Base-by-base conservation (phyloP, 2,329 filamentous ascomycete species). In the Fusarium secorum region DNA sequence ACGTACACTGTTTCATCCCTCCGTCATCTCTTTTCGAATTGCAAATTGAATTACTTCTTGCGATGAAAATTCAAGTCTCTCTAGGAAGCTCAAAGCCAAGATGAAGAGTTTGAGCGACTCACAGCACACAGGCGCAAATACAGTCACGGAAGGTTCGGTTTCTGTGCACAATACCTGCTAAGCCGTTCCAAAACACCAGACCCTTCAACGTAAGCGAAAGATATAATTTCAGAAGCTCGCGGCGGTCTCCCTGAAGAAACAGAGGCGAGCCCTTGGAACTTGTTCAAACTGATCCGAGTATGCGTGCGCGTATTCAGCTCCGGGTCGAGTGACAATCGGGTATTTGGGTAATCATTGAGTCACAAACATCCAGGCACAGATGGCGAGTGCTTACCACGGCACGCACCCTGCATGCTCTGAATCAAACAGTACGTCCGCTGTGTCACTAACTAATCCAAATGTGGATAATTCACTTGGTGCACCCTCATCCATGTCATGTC, bases 401-500 rank as follows among this genome's bases (percentile, higher is more conserved):
- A 24, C 6, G 13, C 11, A 24, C 3, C 17, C 11, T 17, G 4
- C 0, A 26, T 20, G 4, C 1, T 24, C 22, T 26, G 22, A 44
- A 18, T 11, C 17, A 24, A 4, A 18, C 2, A 26, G 7, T 7
- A 17, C 22, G 17, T 26, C 22, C 5, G 7, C 7, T 26, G 2
- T 18, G 4, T 26, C 18, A 20, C 22, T 9, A 13, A 44, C 11
- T 8, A 44, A 20, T 26, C 14, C 11, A 9, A 10, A 9, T 13
- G 7, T 20, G 2, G 9, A 6, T 10, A 13, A 10, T 18, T 18
- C 4, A 18, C 22, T 10, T 6, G 0, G 7, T 18, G 17, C 2
- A 26, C 11, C 5, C 11, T 17, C 1, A 42, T 18, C 18, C 7
- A 42, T 24, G 24, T n/a, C n/a, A n/a, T 39, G 6, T 13, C 18